These are phyloP conservation scores for Oldenlandia corymbosa DNA, from an alignment of 257 asterid genomes.

Conservation along the genomic window DNA sequence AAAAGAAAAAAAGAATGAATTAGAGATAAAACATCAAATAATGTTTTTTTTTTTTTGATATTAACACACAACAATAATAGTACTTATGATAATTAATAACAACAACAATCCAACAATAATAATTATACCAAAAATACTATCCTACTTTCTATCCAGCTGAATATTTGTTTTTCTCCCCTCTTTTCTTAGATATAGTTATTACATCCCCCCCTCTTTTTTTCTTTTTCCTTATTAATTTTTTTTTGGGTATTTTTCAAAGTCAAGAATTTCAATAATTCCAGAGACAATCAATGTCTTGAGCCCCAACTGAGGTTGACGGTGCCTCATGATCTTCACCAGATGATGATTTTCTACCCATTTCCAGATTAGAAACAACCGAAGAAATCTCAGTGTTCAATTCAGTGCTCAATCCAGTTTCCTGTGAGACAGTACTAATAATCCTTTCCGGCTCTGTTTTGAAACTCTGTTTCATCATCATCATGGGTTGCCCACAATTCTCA, in stretches of 20 bases:
- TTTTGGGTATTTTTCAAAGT: no score
- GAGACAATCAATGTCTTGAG: constrained; percentile 49
- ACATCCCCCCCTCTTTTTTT: neutral
- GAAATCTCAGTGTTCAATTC: constrained; percentile 41
- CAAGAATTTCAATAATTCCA: constrained; percentile 47
- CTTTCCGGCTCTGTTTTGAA: constrained; percentile 29
- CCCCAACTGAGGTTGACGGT: constrained; percentile 26
- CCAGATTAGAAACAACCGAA: constrained; percentile 50
- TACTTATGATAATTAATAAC: neutral
- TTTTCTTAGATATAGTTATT: constrained; percentile 1
- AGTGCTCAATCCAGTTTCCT: constrained; percentile 44
- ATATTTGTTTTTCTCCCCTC: neutral
- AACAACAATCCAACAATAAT: neutral
- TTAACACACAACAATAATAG: neutral
- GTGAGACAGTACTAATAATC: constrained; percentile 34
- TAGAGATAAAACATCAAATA: neutral
- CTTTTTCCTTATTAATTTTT: no score
- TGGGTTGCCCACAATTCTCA: constrained; percentile 32
- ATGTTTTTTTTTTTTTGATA: neutral
- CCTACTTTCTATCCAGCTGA: neutral
- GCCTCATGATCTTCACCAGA: constrained; percentile 33
- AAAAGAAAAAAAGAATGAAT: neutral
- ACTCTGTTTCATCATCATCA: neutral
- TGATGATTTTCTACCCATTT: constrained; percentile 36
- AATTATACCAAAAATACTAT: neutral